phyloP scores from a whole-genome alignment of 2,329 filamentous ascomycete genomes.

The Westerdykella aurantiaca region DNA sequence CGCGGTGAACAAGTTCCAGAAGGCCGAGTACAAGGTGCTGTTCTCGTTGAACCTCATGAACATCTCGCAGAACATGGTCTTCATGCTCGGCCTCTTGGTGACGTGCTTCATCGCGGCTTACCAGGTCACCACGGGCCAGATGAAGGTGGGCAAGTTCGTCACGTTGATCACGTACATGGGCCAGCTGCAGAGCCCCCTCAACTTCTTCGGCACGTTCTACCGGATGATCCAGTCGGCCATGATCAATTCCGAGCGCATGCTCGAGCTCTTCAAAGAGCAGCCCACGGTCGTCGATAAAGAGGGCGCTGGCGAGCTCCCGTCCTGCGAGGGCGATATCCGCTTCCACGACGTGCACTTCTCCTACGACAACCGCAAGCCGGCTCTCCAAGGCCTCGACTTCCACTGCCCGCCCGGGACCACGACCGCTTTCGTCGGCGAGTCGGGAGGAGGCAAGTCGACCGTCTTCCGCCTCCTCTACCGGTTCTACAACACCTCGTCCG shows the following conservation, averaged over 20 bases:
- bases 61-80: slow-evolving; percentile 58
- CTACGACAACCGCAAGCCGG: slow-evolving; percentile 81
- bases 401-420: slow-evolving; percentile 84
- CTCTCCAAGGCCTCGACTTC: slow-evolving; percentile 77
- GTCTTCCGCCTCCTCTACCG: slow-evolving; percentile 93
- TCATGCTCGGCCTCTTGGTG: slow-evolving; percentile 60
- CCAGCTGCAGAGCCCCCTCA: slow-evolving; percentile 64
- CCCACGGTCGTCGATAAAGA: slow-evolving; percentile 81
- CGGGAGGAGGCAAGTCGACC: slow-evolving; percentile 93
- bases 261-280: slow-evolving; percentile 94
- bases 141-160: slow-evolving; percentile 62
- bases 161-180: slow-evolving; percentile 69
- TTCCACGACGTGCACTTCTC: slow-evolving; percentile 89
- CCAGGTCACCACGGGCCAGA: slow-evolving; percentile 58
- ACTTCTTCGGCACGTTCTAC: slow-evolving; percentile 88
- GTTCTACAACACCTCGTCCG: slow-evolving; percentile 82
- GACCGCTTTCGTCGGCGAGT: slow-evolving; percentile 93
- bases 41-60: slow-evolving; percentile 56
- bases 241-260: slow-evolving; percentile 92
- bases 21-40: slow-evolving; percentile 52
- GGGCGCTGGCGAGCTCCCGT: slow-evolving; percentile 55
- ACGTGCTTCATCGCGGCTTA: slow-evolving; percentile 64
- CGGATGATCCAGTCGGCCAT: slow-evolving; percentile 91
- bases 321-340: slow-evolving; percentile 73
- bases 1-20: slow-evolving; percentile 53